Base-by-base conservation (phyloP, 2,329 filamentous ascomycete species). In the Xylariomycetidae sp. region DNA sequence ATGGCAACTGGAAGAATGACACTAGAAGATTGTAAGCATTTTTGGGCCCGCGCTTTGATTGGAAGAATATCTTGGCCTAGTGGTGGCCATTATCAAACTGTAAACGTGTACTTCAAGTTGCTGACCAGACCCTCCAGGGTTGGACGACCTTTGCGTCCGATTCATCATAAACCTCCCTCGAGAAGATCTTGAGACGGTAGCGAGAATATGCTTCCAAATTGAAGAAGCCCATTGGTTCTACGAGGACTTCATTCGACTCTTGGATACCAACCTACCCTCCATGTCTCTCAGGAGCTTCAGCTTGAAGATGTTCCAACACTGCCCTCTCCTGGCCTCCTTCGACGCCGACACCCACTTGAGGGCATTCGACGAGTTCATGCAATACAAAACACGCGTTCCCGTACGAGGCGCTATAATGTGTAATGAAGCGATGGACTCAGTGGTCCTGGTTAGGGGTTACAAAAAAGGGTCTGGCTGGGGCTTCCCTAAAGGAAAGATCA, bases 211-310 rank as follows among this genome's bases (percentile, higher is more conserved):
- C 66, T 98, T 98, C 61, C 89, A 97, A 65, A 85, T 98, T 50
- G 92, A 98, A 64, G 94, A 98, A 65, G 92, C 92, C 51, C 94
- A 98, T 80, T 98, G 92, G 92, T 98, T 94, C 65, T 98, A 98
- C 77, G 92, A 98, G 70, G 92, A 98, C 64, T 98, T 98, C 58
- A 88, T 98, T 59, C 86, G 92, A 30, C 89, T 90, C 25, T 71
- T 92, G 44, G 85, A 96, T 61, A 82, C 88, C 33, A 74, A 74
- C 25, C 73, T 98, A 9, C 92, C 92, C 4, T 88, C 85, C 35
- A 83, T 97, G 71, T 79, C 81, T 28, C 74, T 98, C 20, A 82
- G 86, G 47, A 80, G 74, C 32, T 98, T 98, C 63, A 90, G 86
- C 51, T 71, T 94, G 39, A 79, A 83, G 49, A 94, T 98, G 50